Evolutionary conservation across 257 asterid genomes (phyloP), one percentile per base, ranked within the genome.

Genomic region (Salvia rosmarinus): DNA sequence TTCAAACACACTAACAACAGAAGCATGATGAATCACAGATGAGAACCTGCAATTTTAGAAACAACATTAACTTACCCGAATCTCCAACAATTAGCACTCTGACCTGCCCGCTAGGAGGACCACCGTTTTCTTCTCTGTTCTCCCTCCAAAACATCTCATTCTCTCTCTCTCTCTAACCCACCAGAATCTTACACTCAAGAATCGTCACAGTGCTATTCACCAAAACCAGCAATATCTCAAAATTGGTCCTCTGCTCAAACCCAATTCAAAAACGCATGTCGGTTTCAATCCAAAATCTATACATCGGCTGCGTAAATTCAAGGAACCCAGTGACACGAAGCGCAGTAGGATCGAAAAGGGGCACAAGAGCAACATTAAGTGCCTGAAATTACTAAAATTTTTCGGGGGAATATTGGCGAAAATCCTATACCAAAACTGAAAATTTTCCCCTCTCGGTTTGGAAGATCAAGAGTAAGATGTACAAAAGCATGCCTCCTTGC

Each of bases 71-170:
- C 49, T 49, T 73, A 89, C 96, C 96, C 62, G 89, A 87, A 70
- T 89, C 96, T 42, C 94, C 94, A 63, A 89, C 88, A 80, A 87
- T 79, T 35, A 87, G 85, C 43, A 89, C 96, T 71, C 96, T 71
- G 51, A 89, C 91, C 81, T 89, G 92, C 44, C 96, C 95, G 78
- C 84, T 76, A 64, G 86, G 94, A 35, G 94, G 94, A 20, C 90
- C 94, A 19, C 85, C 89, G 72, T 71, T 80, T 43, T 63, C 82
- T 63, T 85, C 96, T 78, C 66, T 82, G 32, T 35, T 78, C 68
- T 82, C 91, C 79, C 77, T 82, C 96, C 94, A 82, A 85, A 89
- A 84, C 94, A 89, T 89, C 13, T 70, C n/a, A n/a, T n/a, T n/a
- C 8, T 69, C 75, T 44, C 39, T 9, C 1, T 25, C 21, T 32